Conservation (phyloP, 2,329 filamentous ascomycete genomes). For the Daldinia eschscholtzii region DNA sequence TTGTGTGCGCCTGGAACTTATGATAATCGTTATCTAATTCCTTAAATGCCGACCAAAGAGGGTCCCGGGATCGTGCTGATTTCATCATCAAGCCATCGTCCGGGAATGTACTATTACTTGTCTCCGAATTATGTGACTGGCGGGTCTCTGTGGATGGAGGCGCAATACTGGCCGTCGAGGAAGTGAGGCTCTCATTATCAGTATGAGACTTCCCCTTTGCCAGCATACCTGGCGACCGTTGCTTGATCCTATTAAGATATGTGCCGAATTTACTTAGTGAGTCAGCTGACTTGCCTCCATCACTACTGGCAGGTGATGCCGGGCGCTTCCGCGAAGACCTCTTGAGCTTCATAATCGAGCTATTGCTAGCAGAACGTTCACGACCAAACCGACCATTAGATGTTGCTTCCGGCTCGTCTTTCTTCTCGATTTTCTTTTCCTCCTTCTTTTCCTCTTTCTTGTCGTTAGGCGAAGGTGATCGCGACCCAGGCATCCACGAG, state of each 20-base stretch:
- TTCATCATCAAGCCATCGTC: conserved; percentile 45
- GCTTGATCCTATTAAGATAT: conserved; percentile 67
- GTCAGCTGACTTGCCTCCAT: conserved; percentile 53
- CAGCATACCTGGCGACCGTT: conserved; percentile 59
- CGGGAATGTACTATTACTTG: conserved; percentile 50
- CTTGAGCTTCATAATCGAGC: conserved; percentile 51
- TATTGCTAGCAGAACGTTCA: conserved; percentile 50
- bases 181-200: conserved; percentile 58
- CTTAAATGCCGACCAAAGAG: conserved; percentile 68
- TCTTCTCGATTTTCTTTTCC: conserved; percentile 42
- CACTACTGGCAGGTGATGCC: conserved; percentile 48
- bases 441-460: conserved; percentile 40
- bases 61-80: conserved; percentile 58
- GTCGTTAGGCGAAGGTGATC: conserved; percentile 61
- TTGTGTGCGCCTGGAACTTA: conserved; percentile 67
- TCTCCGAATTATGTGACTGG: conserved; percentile 52
- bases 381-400: conserved; percentile 41
- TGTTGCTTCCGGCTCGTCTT: conserved; percentile 46
- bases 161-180: conserved; percentile 61
- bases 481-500: conserved; percentile 65
- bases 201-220: conserved; percentile 53
- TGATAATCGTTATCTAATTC: conserved; percentile 63
- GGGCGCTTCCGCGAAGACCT: conserved; percentile 52
- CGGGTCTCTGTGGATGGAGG: conserved; percentile 57
- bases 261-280: conserved; percentile 52